A percentile compares a stretch with the other conserved stretches of the same genome.
Evolutionary conservation across 257 asterid species (phyloP).

Genomic region (Jasminum sambac): DNA sequence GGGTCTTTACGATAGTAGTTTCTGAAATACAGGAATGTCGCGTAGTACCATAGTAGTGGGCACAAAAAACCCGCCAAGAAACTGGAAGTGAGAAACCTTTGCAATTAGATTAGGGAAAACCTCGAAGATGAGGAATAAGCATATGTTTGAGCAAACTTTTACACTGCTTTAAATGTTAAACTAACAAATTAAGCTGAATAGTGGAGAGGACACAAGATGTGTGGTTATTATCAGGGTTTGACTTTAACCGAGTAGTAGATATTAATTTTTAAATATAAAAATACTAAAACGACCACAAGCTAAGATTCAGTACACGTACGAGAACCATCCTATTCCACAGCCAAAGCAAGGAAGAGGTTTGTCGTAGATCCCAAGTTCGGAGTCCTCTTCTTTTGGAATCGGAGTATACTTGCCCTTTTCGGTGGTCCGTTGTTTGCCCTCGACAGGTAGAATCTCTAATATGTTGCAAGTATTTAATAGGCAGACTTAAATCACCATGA

Average conservation of each 20-base stretch:
- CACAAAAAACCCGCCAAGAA: conserved; percentile 68
- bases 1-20: conserved; percentile 90
- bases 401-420: conserved; percentile 70
- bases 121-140: conserved; percentile 19
- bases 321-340: conserved; percentile 94
- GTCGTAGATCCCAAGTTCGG: conserved; percentile 73
- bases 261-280: no score
- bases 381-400: conserved; percentile 68
- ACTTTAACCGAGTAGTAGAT: no score
- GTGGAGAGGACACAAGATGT: no score
- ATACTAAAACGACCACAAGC: not conserved
- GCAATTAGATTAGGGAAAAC: not conserved
- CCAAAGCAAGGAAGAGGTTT: conserved; percentile 97
- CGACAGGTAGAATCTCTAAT: conserved; percentile 5
- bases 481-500: conserved; percentile 1
- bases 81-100: conserved; percentile 29
- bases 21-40: conserved; percentile 82
- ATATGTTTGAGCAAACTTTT: no score
- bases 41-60: conserved; percentile 94
- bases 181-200: no score
- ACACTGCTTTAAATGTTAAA: no score
- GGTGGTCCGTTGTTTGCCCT: conserved; percentile 58
- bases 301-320: conserved; percentile 42
- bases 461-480: not conserved
- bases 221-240: no score